Percentiles rank a stretch among this genome's conserved stretches.
Evolutionary conservation across 495 filamentous ascomycete genomes (phyloP).

Genomic region (Lepraria neglecta): DNA sequence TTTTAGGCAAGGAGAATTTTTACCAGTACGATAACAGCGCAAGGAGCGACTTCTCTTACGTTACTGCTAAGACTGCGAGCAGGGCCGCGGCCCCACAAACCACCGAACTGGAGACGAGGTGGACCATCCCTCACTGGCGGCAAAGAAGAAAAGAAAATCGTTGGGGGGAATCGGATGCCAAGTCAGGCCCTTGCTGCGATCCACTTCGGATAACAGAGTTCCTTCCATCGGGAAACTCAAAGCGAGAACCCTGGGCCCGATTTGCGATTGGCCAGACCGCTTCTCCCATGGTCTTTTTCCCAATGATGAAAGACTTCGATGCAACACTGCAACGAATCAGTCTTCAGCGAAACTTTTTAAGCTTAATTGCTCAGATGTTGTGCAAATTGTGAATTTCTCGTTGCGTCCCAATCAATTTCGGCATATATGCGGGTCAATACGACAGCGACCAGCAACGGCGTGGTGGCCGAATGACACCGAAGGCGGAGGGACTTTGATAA

Average conservation of each 20-base stretch:
- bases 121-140: not conserved
- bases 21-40: conserved; percentile 11
- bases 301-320: not conserved
- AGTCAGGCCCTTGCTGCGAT: not conserved
- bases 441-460: not conserved
- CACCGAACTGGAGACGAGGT: conserved; percentile 19
- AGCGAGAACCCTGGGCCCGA: not conserved
- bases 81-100: conserved; percentile 13
- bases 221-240: conserved; percentile 4
- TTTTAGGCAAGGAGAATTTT: conserved; percentile 2
- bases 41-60: conserved; percentile 10
- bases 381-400: not conserved
- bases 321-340: not conserved
- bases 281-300: not conserved
- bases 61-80: not conserved
- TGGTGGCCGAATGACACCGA: not conserved
- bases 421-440: not conserved
- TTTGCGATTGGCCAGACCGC: not conserved
- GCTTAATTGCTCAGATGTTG: not conserved
- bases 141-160: not conserved
- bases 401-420: conserved; percentile 9
- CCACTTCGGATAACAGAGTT: not conserved
- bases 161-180: not conserved
- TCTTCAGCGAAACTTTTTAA: not conserved
- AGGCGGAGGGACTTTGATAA: not conserved